Evolutionary conservation across 495 filamentous ascomycete genomes (phyloP).

Genomic region (Corynascus novoguineensis): DNA sequence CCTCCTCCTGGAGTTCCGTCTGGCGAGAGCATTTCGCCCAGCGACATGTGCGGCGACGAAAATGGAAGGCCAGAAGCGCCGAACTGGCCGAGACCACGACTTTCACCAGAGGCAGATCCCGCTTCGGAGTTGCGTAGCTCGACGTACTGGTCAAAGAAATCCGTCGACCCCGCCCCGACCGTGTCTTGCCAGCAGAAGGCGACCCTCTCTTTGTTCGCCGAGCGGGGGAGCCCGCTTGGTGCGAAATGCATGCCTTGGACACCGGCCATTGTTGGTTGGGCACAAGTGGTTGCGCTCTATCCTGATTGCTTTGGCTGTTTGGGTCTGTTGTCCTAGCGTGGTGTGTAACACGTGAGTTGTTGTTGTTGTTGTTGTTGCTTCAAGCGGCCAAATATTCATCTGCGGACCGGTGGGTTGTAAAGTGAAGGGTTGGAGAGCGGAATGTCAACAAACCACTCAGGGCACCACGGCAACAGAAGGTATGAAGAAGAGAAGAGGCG

Average conservation of each 20-base stretch:
- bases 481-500: conserved; percentile 16
- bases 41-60: conserved; percentile 19
- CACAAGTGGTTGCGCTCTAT: not conserved
- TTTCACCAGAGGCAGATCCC: conserved; percentile 14
- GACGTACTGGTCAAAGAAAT: conserved; percentile 47
- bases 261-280: conserved; percentile 22
- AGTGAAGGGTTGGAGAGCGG: conserved; percentile 3
- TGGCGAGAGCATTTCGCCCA: not conserved
- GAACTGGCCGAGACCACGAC: conserved; percentile 17
- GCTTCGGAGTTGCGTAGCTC: conserved; percentile 31
- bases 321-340: not conserved
- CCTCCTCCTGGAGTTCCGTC: not conserved
- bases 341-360: conserved; percentile 3
- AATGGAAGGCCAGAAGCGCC: conserved; percentile 15
- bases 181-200: conserved; percentile 33
- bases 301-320: not conserved
- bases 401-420: conserved; percentile 4
- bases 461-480: conserved; percentile 27
- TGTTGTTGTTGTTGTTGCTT: conserved; percentile 10
- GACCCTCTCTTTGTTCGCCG: conserved; percentile 38
- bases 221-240: conserved; percentile 17
- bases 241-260: conserved; percentile 24
- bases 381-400: conserved; percentile 13
- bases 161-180: conserved; percentile 32
- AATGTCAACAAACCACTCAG: conserved; percentile 27